phyloP scores from a whole-genome alignment of 2,329 filamentous ascomycete species.

The Monilinia aucupariae region DNA sequence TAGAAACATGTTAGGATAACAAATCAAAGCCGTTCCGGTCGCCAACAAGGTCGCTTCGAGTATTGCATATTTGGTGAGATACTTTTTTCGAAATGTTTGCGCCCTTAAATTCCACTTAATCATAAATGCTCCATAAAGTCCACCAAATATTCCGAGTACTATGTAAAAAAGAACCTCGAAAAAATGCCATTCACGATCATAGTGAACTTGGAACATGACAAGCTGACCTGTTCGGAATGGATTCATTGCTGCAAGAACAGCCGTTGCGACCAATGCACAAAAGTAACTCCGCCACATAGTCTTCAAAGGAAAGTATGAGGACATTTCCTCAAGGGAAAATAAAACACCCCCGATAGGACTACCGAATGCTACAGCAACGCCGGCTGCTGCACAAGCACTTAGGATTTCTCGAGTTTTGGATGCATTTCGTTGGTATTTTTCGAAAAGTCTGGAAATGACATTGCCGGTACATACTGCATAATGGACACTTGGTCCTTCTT shows the following conservation, averaged over 20 bases:
- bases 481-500: slow-evolving; percentile 97
- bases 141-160: slow-evolving; percentile 85
- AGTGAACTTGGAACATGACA: slow-evolving; percentile 98
- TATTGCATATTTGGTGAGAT: slow-evolving; percentile 76
- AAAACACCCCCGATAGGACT: slow-evolving; percentile 95
- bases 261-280: slow-evolving; percentile 90
- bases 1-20: slow-evolving; percentile 92
- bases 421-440: slow-evolving; percentile 86
- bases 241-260: slow-evolving; percentile 91
- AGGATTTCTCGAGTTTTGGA: slow-evolving; percentile 93
- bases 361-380: slow-evolving; percentile 93
- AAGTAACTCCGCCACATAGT: slow-evolving; percentile 98
- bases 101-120: slow-evolving; percentile 95
- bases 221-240: slow-evolving; percentile 94
- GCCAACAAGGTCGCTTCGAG: slow-evolving; percentile 82
- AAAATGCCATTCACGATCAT: slow-evolving; percentile 95
- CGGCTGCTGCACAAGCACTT: slow-evolving; percentile 88
- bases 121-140: slow-evolving; percentile 90
- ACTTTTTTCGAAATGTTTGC: slow-evolving; percentile 91
- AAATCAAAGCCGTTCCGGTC: slow-evolving; percentile 79
- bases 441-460: slow-evolving; percentile 87
- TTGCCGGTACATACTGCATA: slow-evolving; percentile 97
- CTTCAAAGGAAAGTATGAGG: slow-evolving; percentile 90
- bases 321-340: slow-evolving; percentile 98
- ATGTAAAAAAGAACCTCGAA: slow-evolving; percentile 94